Percentiles rank a stretch among this genome's conserved stretches.
Evolutionary conservation across 495 filamentous ascomycete genomes (phyloP).

Genomic region (Neurospora sublineolata): DNA sequence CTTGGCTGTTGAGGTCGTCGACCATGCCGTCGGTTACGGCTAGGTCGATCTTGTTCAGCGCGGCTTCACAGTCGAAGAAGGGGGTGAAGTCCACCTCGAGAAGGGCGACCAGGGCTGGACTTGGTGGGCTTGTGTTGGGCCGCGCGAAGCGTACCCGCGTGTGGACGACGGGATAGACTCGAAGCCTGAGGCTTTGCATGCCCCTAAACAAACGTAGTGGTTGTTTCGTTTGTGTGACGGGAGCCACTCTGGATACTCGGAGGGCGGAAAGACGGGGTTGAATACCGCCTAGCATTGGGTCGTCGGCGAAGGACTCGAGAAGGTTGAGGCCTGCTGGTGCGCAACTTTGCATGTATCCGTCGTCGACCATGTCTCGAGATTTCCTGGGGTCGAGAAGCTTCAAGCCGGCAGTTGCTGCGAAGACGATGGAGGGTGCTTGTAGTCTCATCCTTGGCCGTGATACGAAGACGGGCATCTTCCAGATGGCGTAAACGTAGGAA

Average conservation of each 20-base stretch:
- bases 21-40: conserved; percentile 54
- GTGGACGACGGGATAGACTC: conserved; percentile 71
- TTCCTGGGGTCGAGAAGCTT: conserved; percentile 44
- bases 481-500: conserved; percentile 57
- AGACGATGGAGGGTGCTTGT: conserved; percentile 65
- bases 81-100: conserved; percentile 83
- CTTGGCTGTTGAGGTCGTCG: conserved; percentile 48
- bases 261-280: conserved; percentile 68
- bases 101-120: conserved; percentile 63
- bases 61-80: conserved; percentile 61
- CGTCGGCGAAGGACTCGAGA: conserved; percentile 61
- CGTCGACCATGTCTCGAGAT: conserved; percentile 41
- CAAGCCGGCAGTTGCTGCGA: conserved; percentile 60
- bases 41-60: conserved; percentile 56
- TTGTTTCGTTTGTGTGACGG: conserved; percentile 41
- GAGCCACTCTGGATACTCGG: conserved; percentile 66
- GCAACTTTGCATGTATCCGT: conserved; percentile 61
- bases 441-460: conserved; percentile 66
- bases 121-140: conserved; percentile 50
- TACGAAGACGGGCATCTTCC: conserved; percentile 69
- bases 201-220: conserved; percentile 49
- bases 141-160: conserved; percentile 72
- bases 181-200: conserved; percentile 53
- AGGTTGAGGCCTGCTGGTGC: conserved; percentile 70
- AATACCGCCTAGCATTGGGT: conserved; percentile 53